Conservation (phyloP, 2,329 filamentous ascomycete genomes). For the Exophiala calicioides region DNA sequence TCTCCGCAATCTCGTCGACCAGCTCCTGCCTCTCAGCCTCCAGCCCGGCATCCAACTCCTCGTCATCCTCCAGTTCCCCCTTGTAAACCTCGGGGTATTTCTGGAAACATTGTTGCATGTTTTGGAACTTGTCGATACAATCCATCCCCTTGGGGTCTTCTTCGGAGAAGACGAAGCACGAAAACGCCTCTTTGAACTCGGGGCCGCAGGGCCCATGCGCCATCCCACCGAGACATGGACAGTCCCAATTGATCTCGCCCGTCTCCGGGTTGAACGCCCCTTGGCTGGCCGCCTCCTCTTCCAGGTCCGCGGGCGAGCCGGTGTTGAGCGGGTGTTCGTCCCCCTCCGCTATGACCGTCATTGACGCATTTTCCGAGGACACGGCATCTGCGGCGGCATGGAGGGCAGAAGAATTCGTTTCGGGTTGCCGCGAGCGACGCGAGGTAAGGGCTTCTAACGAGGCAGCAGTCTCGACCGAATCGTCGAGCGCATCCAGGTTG, state of each 20-base stretch:
- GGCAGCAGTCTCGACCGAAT: slow-evolving; percentile 20
- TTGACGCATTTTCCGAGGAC: slow-evolving; percentile 24
- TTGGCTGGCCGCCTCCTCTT: slow-evolving; percentile 81
- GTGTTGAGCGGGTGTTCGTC: slow-evolving; percentile 27
- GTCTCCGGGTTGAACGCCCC: slow-evolving; percentile 98
- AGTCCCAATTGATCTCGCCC: slow-evolving; percentile 99
- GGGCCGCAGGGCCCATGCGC: slow-evolving; percentile 92
- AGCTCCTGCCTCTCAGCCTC: slow-evolving; percentile 36
- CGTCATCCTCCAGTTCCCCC: slow-evolving; percentile 78
- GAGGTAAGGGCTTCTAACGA: slow-evolving; percentile 29
- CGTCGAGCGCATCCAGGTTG: slow-evolving; percentile 24
- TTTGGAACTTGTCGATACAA: slow-evolving; percentile 96
- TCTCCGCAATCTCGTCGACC: slow-evolving; percentile 30
- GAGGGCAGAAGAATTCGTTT: slow-evolving; percentile 55
- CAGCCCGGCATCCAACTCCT: slow-evolving; percentile 50
- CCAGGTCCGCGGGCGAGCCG: slow-evolving; percentile 56
- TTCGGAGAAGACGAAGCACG: slow-evolving; percentile 94
- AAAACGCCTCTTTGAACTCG: slow-evolving; percentile 93
- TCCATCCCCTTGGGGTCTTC: slow-evolving; percentile 98
- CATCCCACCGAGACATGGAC: slow-evolving; percentile 96
- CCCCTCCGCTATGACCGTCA: slow-evolving; percentile 18
- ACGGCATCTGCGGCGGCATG: slow-evolving; percentile 33
- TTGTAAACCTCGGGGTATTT: slow-evolving; percentile 91
- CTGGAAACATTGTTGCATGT: slow-evolving; percentile 97
- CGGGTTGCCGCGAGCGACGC: slow-evolving; percentile 33